Evolutionary conservation across 352 stramenopile species (phyloP), one percentile per base, ranked within the genome.

Genomic region (Phytophthora melonis): DNA sequence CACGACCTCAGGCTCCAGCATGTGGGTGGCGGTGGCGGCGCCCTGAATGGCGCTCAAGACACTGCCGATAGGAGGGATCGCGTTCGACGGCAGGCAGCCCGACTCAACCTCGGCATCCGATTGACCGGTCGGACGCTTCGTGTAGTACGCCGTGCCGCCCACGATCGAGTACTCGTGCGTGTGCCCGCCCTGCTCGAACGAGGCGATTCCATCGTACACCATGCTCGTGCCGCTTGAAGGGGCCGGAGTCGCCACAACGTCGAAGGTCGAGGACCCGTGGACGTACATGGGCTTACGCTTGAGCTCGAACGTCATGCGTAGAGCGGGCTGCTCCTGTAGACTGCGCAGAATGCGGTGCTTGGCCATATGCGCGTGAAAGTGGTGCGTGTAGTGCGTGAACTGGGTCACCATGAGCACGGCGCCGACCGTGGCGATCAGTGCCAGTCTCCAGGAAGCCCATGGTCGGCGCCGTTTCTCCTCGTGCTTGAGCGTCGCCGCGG

Each of bases 231-330:
- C 64, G 14, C 41, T 34, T 0, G 43, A 27, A 3, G 58, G 71
- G 66, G 67, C 67, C 6, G 71, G 81, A 34, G 66, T 76, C 16
- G 69, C 81, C 2, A 88, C 54, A 0, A 86, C 70, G 27, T 86
- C 71, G 43, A 85, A 81, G 3, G 71, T 73, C 19, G 79, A 80
- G 1, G 58, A 43, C 0, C 79, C 79, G 13, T 85, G 69, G 1
- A 86, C 58, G 58, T 72, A 66, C 79, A 86, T 85, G 43, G 78
- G 68, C 45, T 67, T 81, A 10, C 79, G 77, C 59, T 86, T 86
- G 58, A 86, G 43, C 21, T 72, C 67, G 60, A 86, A 79, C 1
- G 69, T 77, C 10, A 88, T 66, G 25, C 70, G 69, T 45, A 88
- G 69, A 39, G 74, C 77, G 10, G 78, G 74, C 49, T 76, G 58